Conservation (phyloP, 805 yeast genomes). For the Candida pseudofarinosa region DNA sequence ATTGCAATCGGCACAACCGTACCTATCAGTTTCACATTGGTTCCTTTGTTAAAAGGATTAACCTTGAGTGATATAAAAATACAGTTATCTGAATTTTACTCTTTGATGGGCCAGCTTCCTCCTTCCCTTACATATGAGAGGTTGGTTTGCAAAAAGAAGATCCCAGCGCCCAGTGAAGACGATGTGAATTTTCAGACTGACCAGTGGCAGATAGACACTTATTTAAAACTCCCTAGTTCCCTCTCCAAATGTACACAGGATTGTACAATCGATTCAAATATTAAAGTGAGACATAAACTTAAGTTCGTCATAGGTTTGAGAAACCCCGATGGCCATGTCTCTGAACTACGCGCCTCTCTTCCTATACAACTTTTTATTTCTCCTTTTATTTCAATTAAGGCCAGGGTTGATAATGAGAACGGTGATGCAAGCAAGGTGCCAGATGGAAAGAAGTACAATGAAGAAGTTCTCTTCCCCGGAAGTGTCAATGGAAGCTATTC, state of each 20-base stretch:
- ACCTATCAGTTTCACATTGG: slow-evolving; percentile 64
- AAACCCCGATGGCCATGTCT: slow-evolving; percentile 89
- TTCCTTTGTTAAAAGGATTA: slow-evolving; percentile 80
- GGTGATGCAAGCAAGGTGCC: slow-evolving; percentile 12
- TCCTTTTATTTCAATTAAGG: slow-evolving; percentile 75
- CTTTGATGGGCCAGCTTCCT: slow-evolving; percentile 56
- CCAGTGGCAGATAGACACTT: slow-evolving; percentile 68
- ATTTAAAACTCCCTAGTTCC: slow-evolving; percentile 65
- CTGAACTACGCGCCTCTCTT: slow-evolving; percentile 86
- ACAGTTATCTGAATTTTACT: slow-evolving; percentile 62
- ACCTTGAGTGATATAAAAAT: slow-evolving; percentile 70
- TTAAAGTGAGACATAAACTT: slow-evolving; percentile 85
- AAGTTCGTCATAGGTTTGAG: slow-evolving; percentile 73
- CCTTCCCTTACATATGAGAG: slow-evolving; percentile 62
- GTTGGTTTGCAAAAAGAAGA: slow-evolving; percentile 45
- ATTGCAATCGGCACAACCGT: slow-evolving; percentile 82
- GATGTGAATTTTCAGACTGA: slow-evolving; percentile 46
- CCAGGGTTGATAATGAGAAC: slow-evolving; percentile 13
- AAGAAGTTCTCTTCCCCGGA: slow-evolving; percentile 32
- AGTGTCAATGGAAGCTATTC: slow-evolving; percentile 15
- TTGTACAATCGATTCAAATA: slow-evolving; percentile 61
- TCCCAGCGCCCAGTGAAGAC: slow-evolving; percentile 40
- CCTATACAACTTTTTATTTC: slow-evolving; percentile 73
- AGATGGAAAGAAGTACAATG: slow-evolving; percentile 20
- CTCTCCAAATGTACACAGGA: slow-evolving; percentile 82